phyloP scores from a whole-genome alignment of 305 asterid genomes.

The Fraxinus floribunda region DNA sequence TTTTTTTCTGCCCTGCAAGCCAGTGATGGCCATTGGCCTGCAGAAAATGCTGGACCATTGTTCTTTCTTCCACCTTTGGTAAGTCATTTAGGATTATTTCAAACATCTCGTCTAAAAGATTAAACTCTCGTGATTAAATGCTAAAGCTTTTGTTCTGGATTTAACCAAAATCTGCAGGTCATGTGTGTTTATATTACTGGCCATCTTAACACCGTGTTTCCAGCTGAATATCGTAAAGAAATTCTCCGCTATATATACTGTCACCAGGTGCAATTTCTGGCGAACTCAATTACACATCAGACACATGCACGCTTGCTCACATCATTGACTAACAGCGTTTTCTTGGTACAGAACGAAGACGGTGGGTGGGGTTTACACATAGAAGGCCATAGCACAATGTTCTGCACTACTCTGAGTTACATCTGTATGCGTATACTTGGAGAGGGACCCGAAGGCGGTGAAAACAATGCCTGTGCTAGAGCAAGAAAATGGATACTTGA shows the following conservation, averaged over 20 bases:
- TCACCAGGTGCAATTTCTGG: constrained; percentile 59
- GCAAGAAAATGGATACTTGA: constrained; percentile 87
- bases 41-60: constrained; percentile 87
- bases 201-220: constrained; percentile 65
- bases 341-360: constrained; percentile 60
- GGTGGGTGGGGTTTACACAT: constrained; percentile 92
- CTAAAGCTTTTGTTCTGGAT: neutral
- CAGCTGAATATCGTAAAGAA: constrained; percentile 70
- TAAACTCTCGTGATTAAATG: neutral
- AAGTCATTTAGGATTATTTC: neutral
- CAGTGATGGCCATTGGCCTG: constrained; percentile 92
- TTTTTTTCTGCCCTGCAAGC: constrained; percentile 90
- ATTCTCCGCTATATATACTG: constrained; percentile 83
- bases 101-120: neutral
- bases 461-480: constrained; percentile 57
- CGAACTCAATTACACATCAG: neutral
- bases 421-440: constrained; percentile 80
- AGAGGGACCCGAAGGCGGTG: constrained; percentile 68
- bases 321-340: neutral
- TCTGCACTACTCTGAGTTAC: constrained; percentile 69
- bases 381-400: constrained; percentile 85
- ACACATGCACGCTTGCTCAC: neutral
- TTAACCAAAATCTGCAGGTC: constrained; percentile 41
- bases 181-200: constrained; percentile 80
- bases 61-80: constrained; percentile 92